phyloP scores from a whole-genome alignment of 805 yeast genomes.

The Metschnikowia picachoensis region DNA sequence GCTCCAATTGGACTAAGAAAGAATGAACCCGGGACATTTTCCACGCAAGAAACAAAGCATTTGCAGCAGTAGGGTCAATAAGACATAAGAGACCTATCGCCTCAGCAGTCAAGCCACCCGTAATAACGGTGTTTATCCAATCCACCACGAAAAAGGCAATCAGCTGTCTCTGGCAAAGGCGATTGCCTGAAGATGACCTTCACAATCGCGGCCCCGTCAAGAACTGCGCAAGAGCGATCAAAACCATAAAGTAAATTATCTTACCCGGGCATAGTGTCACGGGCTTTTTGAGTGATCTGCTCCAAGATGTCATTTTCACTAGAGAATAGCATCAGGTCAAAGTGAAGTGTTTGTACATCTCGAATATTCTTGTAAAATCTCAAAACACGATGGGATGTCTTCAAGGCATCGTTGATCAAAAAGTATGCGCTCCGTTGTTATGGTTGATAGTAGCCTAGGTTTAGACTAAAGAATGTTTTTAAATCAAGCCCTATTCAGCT shows the following conservation, averaged over 20 bases:
- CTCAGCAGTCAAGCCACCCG: constrained; percentile 45
- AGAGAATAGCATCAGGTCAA: constrained; percentile 14
- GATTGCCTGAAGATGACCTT: constrained; percentile 69
- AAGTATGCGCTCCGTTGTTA: constrained; percentile 9
- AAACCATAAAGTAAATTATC: constrained; percentile 61
- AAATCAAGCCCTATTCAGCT: background rate
- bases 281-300: constrained; percentile 55
- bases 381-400: constrained; percentile 24
- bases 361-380: constrained; percentile 26
- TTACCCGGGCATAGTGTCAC: constrained; percentile 24
- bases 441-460: background rate
- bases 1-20: constrained; percentile 51
- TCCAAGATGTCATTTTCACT: constrained; percentile 35
- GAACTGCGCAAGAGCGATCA: constrained; percentile 58
- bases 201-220: constrained; percentile 63
- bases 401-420: constrained; percentile 23
- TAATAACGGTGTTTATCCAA: constrained; percentile 54
- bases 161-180: constrained; percentile 78
- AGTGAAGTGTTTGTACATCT: constrained; percentile 27
- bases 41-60: constrained; percentile 69
- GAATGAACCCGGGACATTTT: constrained; percentile 59
- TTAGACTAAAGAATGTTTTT: background rate
- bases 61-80: constrained; percentile 57
- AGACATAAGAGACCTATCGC: constrained; percentile 55
- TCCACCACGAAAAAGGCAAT: constrained; percentile 48